phyloP scores from a whole-genome alignment of 2,329 filamentous ascomycete genomes.

The Hypomyces rosellus region DNA sequence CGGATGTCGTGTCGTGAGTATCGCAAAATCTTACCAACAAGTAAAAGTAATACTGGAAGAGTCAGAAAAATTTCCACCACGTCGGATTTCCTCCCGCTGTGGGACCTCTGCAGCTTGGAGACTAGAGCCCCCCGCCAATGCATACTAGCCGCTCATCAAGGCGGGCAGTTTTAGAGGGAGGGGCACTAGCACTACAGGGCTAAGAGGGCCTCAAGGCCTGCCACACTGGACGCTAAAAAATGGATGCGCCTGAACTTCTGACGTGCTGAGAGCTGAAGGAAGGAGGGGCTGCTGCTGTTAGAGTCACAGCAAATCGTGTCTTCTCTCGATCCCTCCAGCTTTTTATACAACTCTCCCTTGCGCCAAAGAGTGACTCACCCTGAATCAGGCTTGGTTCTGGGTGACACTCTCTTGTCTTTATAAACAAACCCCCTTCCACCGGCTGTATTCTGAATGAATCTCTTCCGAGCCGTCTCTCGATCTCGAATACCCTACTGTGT shows the following conservation, averaged over 20 bases:
- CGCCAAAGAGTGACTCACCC: conserved; percentile 12
- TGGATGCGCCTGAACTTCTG: not conserved
- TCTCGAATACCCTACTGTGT: conserved; percentile 21
- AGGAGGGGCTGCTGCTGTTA: not conserved
- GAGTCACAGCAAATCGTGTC: not conserved
- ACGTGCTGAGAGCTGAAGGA: not conserved
- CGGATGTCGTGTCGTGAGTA: not conserved
- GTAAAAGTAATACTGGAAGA: too few relatives aligned
- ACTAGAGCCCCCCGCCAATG: not conserved
- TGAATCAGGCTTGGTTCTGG: not conserved
- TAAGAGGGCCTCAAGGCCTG: too few relatives aligned
- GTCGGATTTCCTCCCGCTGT: not conserved
- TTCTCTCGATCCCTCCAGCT: not conserved
- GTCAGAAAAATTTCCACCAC: conserved; percentile 4
- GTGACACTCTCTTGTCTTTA: not conserved
- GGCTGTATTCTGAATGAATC: conserved; percentile 28
- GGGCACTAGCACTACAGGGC: conserved; percentile 5
- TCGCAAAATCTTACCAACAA: not conserved
- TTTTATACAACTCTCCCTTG: not conserved
- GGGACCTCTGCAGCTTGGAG: not conserved
- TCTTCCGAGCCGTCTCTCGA: conserved; percentile 26
- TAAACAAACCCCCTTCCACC: not conserved
- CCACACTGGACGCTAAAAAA: conserved; percentile 6
- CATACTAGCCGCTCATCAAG: not conserved
- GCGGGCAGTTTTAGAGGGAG: conserved; percentile 3